Evolutionary conservation across 176 grass and related monocot genomes (phyloP).

Genomic region (Ensete ventricosum): DNA sequence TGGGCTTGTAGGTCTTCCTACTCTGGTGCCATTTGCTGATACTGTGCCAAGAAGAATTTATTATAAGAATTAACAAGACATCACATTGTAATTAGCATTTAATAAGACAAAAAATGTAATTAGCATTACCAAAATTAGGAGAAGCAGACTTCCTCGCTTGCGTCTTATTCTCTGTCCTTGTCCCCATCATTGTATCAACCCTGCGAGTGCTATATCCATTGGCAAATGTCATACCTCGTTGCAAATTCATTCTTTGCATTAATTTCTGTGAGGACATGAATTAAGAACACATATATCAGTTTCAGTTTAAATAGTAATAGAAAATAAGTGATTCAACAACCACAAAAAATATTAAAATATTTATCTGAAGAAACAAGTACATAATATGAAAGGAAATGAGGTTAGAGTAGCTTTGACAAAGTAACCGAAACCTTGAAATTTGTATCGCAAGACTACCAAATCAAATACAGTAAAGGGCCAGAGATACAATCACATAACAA

Average conservation of each 20-base stretch:
- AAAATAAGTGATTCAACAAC: too few species aligned
- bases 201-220: constrained; percentile 3
- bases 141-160: background rate
- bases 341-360: too few species aligned
- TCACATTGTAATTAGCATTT: too few species aligned
- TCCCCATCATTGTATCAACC: background rate
- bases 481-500: too few species aligned
- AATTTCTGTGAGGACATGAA: background rate
- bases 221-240: background rate
- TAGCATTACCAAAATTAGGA: background rate
- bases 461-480: too few species aligned
- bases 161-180: background rate
- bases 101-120: too few species aligned
- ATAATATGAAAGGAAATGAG: too few species aligned
- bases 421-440: too few species aligned
- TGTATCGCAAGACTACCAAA: too few species aligned
- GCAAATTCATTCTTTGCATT: background rate
- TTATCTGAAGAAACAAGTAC: too few species aligned
- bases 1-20: constrained; percentile 34
- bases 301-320: background rate
- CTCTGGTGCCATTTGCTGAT: constrained; percentile 50
- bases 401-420: too few species aligned
- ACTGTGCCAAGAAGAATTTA: constrained; percentile 2
- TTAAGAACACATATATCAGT: background rate
- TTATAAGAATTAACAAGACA: too few species aligned